These are phyloP conservation scores for Phytophthora sp. DNA, from an alignment of 352 stramenopile genomes.

Conservation along the genomic window DNA sequence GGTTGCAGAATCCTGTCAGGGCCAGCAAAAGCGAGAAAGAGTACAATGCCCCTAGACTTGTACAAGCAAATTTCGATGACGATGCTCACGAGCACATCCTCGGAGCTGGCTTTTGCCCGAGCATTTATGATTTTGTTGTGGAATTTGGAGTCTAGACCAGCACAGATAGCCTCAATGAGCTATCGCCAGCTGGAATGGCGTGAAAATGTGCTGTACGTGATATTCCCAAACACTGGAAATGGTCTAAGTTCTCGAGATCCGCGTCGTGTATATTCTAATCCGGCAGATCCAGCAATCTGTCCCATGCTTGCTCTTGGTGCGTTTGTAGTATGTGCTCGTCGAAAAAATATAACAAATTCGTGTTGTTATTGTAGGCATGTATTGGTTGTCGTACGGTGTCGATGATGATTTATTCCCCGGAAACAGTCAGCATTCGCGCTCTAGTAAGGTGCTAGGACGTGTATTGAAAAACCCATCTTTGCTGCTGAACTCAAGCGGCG, in stretches of 20 bases:
- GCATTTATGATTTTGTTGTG: constrained; percentile 26
- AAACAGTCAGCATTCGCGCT: too few species aligned
- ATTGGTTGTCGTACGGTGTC: too few species aligned
- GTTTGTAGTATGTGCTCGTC: not conserved
- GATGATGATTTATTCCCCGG: too few species aligned
- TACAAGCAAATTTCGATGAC: constrained; percentile 7
- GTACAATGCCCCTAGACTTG: constrained; percentile 3
- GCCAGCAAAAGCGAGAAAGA: constrained; percentile 17
- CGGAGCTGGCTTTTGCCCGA: constrained; percentile 22
- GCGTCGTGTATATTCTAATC: constrained; percentile 38
- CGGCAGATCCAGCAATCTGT: constrained; percentile 27
- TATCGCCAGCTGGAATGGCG: constrained; percentile 30
- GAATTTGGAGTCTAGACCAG: constrained; percentile 25
- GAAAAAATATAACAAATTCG: not conserved
- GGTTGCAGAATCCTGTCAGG: not conserved
- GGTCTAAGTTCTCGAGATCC: constrained; percentile 33
- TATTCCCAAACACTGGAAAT: constrained; percentile 48
- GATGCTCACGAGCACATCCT: constrained; percentile 4
- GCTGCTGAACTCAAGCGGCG: too few species aligned
- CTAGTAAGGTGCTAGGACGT: too few species aligned
- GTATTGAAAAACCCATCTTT: too few species aligned
- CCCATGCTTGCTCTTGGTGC: constrained; percentile 36
- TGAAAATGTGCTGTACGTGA: constrained; percentile 36
- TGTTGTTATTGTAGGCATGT: not conserved
- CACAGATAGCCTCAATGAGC: constrained; percentile 16